Conservation (phyloP, 805 yeast genomes). For the Scheffersomyces ergatensis region DNA sequence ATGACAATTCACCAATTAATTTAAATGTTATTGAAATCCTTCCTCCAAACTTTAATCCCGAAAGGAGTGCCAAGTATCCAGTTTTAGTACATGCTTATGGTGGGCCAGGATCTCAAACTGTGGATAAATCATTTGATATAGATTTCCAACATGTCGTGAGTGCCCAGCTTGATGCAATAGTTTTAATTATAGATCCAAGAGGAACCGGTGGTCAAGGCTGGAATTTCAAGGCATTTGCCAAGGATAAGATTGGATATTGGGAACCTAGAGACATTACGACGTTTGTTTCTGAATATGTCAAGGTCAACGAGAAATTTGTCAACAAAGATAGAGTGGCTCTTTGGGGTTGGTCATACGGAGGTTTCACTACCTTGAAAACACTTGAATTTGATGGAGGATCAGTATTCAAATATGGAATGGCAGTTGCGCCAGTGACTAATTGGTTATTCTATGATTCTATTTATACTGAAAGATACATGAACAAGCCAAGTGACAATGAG, state of each 20-base stretch:
- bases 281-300: slow-evolving; percentile 50
- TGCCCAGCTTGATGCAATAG: slow-evolving; percentile 57
- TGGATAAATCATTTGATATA: slow-evolving; percentile 43
- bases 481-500: slow-evolving; percentile 66
- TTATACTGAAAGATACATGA: slow-evolving; percentile 95
- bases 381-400: slow-evolving; percentile 76
- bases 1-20: slow-evolving; percentile 24
- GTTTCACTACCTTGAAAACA: slow-evolving; percentile 86
- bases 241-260: slow-evolving; percentile 62
- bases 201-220: slow-evolving; percentile 83
- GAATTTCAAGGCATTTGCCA: slow-evolving; percentile 58
- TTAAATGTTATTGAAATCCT: slow-evolving; percentile 59
- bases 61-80: slow-evolving; percentile 47
- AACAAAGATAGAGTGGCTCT: slow-evolving; percentile 70
- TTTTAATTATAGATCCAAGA: slow-evolving; percentile 71
- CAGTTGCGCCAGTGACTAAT: slow-evolving; percentile 97
- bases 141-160: slow-evolving; percentile 61
- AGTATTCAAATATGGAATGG: slow-evolving; percentile 82
- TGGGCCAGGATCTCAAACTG: slow-evolving; percentile 76
- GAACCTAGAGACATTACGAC: slow-evolving; percentile 69
- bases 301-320: slow-evolving; percentile 40
- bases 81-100: slow-evolving; percentile 69
- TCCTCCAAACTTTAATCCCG: slow-evolving; percentile 54
- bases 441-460: slow-evolving; percentile 91
- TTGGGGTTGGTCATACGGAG: slow-evolving; percentile 99